phyloP scores from a whole-genome alignment of 805 yeast species.

The Babjeviella inositovora region DNA sequence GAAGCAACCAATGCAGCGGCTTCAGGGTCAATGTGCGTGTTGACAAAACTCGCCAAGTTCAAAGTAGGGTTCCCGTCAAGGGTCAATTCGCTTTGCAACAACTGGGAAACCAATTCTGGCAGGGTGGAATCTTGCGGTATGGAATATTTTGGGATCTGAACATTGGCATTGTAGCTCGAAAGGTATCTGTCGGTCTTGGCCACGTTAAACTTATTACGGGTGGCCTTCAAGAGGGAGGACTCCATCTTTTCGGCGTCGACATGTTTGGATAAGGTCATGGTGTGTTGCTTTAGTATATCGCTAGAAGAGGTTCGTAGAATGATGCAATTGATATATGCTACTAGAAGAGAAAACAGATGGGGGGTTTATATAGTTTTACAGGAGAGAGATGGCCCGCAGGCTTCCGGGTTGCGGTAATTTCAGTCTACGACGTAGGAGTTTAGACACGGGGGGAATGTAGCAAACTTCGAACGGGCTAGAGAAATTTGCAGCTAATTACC shows the following conservation, averaged over 20 bases:
- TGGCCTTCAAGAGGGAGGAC: conserved; percentile 6
- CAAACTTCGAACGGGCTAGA: no score
- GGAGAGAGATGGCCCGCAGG: no score
- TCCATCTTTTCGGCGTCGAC: conserved; percentile 12
- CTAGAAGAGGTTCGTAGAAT: no score
- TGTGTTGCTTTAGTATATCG: no score
- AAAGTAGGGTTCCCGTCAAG: conserved; percentile 76
- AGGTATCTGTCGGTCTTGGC: conserved; percentile 12
- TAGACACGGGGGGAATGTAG: no score
- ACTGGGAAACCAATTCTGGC: conserved; percentile 35
- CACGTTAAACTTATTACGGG: conserved; percentile 3
- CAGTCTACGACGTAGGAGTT: no score
- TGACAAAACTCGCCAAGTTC: conserved; percentile 82
- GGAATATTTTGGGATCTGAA: no score
- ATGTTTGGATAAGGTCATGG: conserved; percentile 18
- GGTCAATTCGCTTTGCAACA: conserved; percentile 57
- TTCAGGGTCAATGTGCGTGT: conserved; percentile 45
- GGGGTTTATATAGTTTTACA: no score
- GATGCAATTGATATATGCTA: no score
- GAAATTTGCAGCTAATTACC: no score
- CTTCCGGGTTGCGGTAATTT: no score
- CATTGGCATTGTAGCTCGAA: conserved; percentile 13
- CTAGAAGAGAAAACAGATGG: no score
- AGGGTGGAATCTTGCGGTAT: conserved; percentile 43
- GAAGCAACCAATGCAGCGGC: conserved; percentile 41